phyloP scores from a whole-genome alignment of 2,329 filamentous ascomycete genomes.

The Teratosphaeria destructans region DNA sequence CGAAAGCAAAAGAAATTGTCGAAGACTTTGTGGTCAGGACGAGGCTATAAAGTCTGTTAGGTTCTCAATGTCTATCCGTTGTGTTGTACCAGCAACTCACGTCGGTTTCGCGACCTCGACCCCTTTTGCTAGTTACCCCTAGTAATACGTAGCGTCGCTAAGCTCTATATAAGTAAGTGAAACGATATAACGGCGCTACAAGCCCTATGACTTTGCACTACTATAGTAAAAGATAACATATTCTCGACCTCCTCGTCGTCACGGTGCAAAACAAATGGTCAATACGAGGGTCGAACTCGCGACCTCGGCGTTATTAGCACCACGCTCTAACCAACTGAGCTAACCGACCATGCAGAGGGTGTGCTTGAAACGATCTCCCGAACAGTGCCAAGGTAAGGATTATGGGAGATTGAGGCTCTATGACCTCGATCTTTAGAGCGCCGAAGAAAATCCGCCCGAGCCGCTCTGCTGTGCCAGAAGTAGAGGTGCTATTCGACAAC shows the following conservation, averaged over 20 bases:
- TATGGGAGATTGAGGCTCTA: too few species aligned
- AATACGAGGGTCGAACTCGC: conserved; percentile 6
- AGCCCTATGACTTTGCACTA: not conserved
- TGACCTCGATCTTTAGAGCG: too few species aligned
- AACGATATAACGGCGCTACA: not conserved
- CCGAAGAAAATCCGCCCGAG: too few species aligned
- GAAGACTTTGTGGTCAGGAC: too few species aligned
- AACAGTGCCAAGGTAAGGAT: not conserved
- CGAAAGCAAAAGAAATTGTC: too few species aligned
- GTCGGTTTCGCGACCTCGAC: conserved; percentile 4
- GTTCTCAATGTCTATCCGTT: too few species aligned
- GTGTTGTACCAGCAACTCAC: too few species aligned
- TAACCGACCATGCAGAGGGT: not conserved
- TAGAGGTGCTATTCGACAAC: too few species aligned
- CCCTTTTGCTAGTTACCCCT: too few species aligned
- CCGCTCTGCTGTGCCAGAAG: too few species aligned
- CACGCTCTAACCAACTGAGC: conserved; percentile 8
- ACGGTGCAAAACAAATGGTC: not conserved
- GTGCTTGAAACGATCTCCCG: not conserved
- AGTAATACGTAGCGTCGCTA: too few species aligned
- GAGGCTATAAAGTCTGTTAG: too few species aligned
- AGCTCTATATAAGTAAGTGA: not conserved
- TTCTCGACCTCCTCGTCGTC: not conserved
- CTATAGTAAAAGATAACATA: not conserved
- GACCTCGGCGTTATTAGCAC: conserved; percentile 8